Base-by-base conservation (phyloP, 441 rosid species). In the Flueggea neowawraea region DNA sequence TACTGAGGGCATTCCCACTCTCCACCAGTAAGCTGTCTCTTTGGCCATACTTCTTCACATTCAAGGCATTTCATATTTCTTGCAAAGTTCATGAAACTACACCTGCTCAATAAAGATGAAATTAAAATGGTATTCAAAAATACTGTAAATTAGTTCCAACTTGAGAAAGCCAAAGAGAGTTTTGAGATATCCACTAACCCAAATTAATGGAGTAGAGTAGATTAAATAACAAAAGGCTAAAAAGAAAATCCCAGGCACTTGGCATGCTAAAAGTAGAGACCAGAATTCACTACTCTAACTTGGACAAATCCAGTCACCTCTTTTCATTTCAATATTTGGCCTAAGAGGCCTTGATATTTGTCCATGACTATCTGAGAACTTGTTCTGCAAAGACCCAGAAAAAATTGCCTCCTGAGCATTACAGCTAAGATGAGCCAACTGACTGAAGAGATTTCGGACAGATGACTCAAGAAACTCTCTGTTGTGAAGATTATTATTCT, bases 1-100 rank as follows among this genome's bases (percentile, higher is more conserved):
- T 78, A 90, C 98, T 85, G 93, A 15, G 97, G 98, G 72, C 98
- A 94, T 70, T 87, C 96, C 97, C 98, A 94, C 73, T 94, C 98
- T 62, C 90, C 84, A 31, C 97, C 93, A 63, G 84, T 79, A 75
- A 90, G 80, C 77, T 78, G 95, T 69, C 86, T 78, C 74, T 83
- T 90, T 45, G 96, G 96, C 54, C 98, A 82, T 43, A 82, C 84
- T 78, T 87, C 91, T 63, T 83, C 82, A 70, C 98, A 94, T 69
- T 89, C 87, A 58, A 87, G 91, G 68, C 98, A 94, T 75, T 84
- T 91, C 66, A 69, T 41, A 76, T 94, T 94, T 70, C 91, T 88
- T 2, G 95, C 89, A 71, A 90, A 94, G 80, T 94, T 94, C 98
- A 88, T 69, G 74, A 90, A 90, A 73, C 59, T 85, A 71, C 97